phyloP scores from a whole-genome alignment of 371 early-diverging fungal species.

The Dichotomocladium elegans region DNA sequence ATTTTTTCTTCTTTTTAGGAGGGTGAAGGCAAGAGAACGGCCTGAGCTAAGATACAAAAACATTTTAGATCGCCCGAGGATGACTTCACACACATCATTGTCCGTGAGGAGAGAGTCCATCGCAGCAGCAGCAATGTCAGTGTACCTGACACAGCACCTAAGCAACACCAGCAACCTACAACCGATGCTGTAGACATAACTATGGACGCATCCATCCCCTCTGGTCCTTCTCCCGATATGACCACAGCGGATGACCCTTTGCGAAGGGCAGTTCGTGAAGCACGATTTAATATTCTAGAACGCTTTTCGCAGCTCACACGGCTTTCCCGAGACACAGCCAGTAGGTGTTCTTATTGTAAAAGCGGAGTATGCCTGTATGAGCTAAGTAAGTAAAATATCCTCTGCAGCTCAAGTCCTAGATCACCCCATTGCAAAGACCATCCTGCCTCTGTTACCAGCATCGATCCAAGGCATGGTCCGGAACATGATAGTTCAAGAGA shows the following conservation, averaged over 20 bases:
- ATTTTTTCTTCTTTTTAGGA: not conserved
- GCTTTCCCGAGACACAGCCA: conserved; percentile 69
- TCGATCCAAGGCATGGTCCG: conserved; percentile 26
- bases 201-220: not conserved
- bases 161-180: not conserved
- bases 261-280: conserved; percentile 14
- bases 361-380: too few relatives aligned
- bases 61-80: conserved; percentile 13
- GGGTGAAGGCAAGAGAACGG: too few relatives aligned
- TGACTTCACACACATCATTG: conserved; percentile 13
- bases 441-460: conserved; percentile 72
- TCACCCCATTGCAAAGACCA: conserved; percentile 72
- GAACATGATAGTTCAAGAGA: conserved; percentile 46
- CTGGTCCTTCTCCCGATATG: conserved; percentile 19
- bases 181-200: not conserved
- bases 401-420: conserved; percentile 63
- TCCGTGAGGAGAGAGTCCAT: too few relatives aligned
- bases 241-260: conserved; percentile 8
- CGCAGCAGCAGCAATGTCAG: too few relatives aligned
- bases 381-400: too few relatives aligned
- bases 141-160: conserved; percentile 1
- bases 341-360: too few relatives aligned
- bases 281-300: conserved; percentile 80
- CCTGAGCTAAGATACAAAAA: not conserved
- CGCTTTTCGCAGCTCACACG: conserved; percentile 80